Evolutionary conservation across 331 rosid species (phyloP), one percentile per base, ranked within the genome.

Genomic region (Cydonia oblonga): DNA sequence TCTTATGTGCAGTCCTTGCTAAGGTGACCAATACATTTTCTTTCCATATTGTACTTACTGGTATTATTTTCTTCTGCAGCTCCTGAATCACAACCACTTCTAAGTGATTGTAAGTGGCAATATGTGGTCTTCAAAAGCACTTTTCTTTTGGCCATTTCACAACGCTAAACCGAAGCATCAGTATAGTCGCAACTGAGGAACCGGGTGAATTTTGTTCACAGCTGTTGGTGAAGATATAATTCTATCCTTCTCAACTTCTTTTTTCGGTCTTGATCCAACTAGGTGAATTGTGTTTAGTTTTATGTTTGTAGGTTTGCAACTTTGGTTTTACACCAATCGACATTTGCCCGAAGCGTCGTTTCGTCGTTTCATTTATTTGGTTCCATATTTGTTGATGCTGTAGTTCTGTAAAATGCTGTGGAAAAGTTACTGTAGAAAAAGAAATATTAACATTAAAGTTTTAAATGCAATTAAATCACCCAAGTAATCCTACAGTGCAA

Each of bases 41-140:
- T 11, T 24, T 58, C 5, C 63, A 24, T 24, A 24, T 5, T 26
- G 65, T 14, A 28, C 12, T 61, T 44, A 65, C 78, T 42, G 22
- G 63, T 53, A 69, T 60, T 73, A 38, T 60, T 10, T 70, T 52
- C 18, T 77, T 71, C 49, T 78, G 86, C 87, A 84, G 92, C 57
- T 72, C 6, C 84, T 16, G 86, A 81, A 73, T 86, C 84, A 25
- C 86, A 81, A 75, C 86, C 92, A 5, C 92, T 87, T 76, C 70
- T 90, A 54, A 64, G 77, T 5, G 88, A 90, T 51, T 51, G 64
- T 75, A 65, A 80, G 70, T 42, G 79, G 51, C 66, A 54, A 40
- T 75, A 18, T 75, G 64, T 64, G 33, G 53, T 52, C 64, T 65
- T 53, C 33, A 25, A 22, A 46, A 28, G 29, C 35, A 23, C 28